These are phyloP conservation scores for Spergularia bocconei DNA, from an alignment of 148 eudicot species.

Conservation along the genomic window DNA sequence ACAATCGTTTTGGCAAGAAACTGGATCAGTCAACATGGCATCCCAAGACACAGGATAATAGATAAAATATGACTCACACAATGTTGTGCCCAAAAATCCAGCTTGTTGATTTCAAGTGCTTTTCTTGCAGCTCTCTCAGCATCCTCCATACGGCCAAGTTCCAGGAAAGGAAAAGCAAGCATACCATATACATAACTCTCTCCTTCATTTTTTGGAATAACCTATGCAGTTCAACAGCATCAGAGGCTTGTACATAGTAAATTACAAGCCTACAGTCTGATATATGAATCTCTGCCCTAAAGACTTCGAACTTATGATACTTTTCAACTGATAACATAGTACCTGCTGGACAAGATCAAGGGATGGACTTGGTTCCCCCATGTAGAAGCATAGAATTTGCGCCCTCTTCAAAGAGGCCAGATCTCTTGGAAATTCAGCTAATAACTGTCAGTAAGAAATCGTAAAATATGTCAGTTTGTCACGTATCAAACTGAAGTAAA, in stretches of 20 bases:
- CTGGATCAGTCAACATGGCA: not conserved
- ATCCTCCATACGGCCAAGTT: constrained; percentile 67
- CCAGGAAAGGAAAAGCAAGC: constrained; percentile 87
- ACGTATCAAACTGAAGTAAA: not conserved
- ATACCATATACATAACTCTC: constrained; percentile 74
- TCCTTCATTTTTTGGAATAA: constrained; percentile 53
- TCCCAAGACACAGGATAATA: no score
- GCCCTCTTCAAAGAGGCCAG: constrained; percentile 76
- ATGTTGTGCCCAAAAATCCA: constrained; percentile 92
- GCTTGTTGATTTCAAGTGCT: constrained; percentile 65
- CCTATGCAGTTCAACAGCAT: constrained; percentile 36
- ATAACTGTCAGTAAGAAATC: constrained; percentile 43
- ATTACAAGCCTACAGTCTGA: not conserved
- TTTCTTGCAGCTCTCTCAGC: constrained; percentile 72
- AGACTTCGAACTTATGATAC: not conserved
- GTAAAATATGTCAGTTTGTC: not conserved
- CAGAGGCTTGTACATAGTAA: not conserved
- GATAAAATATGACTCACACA: constrained; percentile 55
- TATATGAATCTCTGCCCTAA: not conserved
- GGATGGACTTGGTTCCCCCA: constrained; percentile 69
- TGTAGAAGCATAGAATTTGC: constrained; percentile 84
- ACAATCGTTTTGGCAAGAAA: no score
- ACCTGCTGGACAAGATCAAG: constrained; percentile 86
- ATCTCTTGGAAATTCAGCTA: constrained; percentile 75
- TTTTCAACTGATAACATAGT: not conserved